These are phyloP conservation scores for Phytophthora ramorum DNA, from an alignment of 352 stramenopile genomes.

Conservation along the genomic window DNA sequence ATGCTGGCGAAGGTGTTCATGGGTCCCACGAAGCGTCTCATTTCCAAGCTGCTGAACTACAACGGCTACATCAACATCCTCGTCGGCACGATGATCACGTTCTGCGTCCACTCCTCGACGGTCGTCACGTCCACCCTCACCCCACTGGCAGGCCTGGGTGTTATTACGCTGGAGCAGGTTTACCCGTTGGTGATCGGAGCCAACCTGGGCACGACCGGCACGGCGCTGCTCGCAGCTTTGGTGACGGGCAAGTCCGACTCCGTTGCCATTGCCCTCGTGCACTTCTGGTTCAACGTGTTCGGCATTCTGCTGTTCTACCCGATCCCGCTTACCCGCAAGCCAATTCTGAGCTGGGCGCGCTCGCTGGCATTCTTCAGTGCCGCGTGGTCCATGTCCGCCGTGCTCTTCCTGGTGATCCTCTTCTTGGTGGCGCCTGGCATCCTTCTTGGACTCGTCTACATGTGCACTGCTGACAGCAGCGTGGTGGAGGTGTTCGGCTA, in stretches of 20 bases:
- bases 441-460: conserved; percentile 60
- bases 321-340: conserved; percentile 82
- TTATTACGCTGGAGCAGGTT: conserved; percentile 91
- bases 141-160: conserved; percentile 87
- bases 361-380: conserved; percentile 73
- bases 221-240: conserved; percentile 85
- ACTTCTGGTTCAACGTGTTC: conserved; percentile 94
- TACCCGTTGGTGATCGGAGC: conserved; percentile 92
- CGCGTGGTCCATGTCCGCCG: conserved; percentile 58
- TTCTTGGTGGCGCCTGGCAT: conserved; percentile 61
- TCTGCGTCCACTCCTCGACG: conserved; percentile 91
- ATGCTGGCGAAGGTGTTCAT: conserved; percentile 77
- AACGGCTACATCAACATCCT: conserved; percentile 92
- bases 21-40: conserved; percentile 82
- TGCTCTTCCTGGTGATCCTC: conserved; percentile 55
- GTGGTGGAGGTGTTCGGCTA: conserved; percentile 45
- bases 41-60: conserved; percentile 90
- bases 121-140: conserved; percentile 92
- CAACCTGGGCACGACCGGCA: conserved; percentile 93
- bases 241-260: conserved; percentile 81
- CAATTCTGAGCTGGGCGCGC: conserved; percentile 78
- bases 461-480: conserved; percentile 50
- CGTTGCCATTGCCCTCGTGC: conserved; percentile 89
- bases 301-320: conserved; percentile 93
- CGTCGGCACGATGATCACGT: conserved; percentile 85